Base-by-base conservation (phyloP, 768 basidiomycete species). In the Pholiota conissans region DNA sequence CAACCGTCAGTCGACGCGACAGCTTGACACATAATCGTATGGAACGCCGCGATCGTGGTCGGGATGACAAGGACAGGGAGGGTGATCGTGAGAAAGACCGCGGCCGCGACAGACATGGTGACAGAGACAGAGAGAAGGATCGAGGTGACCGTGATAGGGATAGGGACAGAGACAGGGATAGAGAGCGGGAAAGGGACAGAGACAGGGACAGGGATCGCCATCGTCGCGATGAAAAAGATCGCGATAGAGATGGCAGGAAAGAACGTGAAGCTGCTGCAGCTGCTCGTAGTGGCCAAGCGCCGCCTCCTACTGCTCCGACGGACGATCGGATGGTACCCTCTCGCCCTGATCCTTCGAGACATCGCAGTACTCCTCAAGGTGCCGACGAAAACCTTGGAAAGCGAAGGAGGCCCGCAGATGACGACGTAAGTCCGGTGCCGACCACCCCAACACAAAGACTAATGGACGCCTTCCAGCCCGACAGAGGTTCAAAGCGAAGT, bases 401-500 rank as follows among this genome's bases (percentile, higher is more conserved):
- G 71, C 80, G 90, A 67, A 77, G 89, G 58, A 76, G 91, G 53
- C 74, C 79, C 20, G 65, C 77, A 0, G 91, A 92, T 29, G 91
- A 93, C 53, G 90, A 93, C 65, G 90, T 91, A 67, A 67, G 86
- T 74, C 5, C 32, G 47, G 52, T 37, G 29, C 16, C 55, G 47
- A 11, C 47, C 29, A 47, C 37, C 32, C 47, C 55, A 39, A 20
- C 55, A 26, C 47, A 56, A 18, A 29, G 37, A 56, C 55, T 56
- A 49, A 56, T 49, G 47, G 55, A 56, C 27, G 24, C 49, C 39
- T 57, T 49, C 58, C 67, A 91, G 89, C 73, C 84, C 59, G 91
- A 93, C 51, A 83, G 91, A 62, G 79, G 80, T 30, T 81, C 86
- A n/a, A 93, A 93, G 70, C 86, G 91, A n/a, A 83, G 84, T 57